Evolutionary conservation across 2,329 filamentous ascomycete genomes (phyloP), one percentile per base, ranked within the genome.

Genomic region (Ophiocordyceps australis): DNA sequence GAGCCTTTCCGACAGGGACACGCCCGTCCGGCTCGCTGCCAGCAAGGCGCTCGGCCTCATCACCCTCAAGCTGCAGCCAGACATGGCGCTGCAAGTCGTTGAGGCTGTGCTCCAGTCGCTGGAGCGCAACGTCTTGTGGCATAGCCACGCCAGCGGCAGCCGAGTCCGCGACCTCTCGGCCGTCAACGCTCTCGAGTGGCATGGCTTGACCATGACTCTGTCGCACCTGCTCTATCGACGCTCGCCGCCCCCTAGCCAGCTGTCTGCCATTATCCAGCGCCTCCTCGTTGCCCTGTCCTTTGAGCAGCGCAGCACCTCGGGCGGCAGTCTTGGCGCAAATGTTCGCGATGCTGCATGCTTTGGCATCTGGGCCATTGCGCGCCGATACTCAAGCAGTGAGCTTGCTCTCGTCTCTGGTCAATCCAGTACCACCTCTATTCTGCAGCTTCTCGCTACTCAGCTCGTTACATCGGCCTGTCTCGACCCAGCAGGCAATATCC

Each of bases 291-390:
- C 82, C 0, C 58, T 95, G 15, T 72, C 73, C 1, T 98, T 95
- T 42, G 85, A 98, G 47, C 82, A 93, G 41, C 67, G 85, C 30
- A 79, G 76, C 23, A 68, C 81, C 1, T 82, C 81, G 4, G 86
- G 89, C n/a, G 72, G 66, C 9, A 85, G 81, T 4, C 61, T 86
- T 9, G 89, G 89, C 3, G 76, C 80, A 2, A 93, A 91, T 38
- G 85, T 98, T 11, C 71, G 89, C 24, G 89, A 98, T 53, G 86
- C 89, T 9, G 82, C 89, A 4, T 94, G 85, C 45, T 98, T 95
- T 45, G 89, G 89, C 6, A 75, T 95, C 14, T 98, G 89, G 89
- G 78, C 85, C 2, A 49, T 95, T 7, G 81, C 86, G 14, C 67
- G 89, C 28, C 74, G 86, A 28, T 98, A 95, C 40, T 73, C 69